Evolutionary conservation across 495 filamentous ascomycete species (phyloP).

Genomic region (Cenococcum geophilum): DNA sequence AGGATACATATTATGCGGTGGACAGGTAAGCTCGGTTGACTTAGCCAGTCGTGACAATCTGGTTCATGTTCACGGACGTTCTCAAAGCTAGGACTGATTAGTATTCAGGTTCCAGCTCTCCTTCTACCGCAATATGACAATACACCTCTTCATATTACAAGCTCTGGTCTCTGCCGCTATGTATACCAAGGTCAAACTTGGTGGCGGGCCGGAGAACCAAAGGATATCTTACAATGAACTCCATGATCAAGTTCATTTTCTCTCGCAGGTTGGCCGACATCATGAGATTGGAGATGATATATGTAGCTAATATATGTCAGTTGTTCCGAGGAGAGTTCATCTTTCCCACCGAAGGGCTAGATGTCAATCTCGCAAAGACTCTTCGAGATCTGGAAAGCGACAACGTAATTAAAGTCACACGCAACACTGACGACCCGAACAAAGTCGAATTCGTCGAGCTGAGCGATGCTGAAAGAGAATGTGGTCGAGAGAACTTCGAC

Average conservation of each 20-base stretch:
- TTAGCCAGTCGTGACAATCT: neutral
- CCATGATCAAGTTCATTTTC: conserved; percentile 71
- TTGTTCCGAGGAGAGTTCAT: conserved; percentile 97
- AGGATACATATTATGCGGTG: conserved; percentile 87
- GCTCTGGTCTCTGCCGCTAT: conserved; percentile 81
- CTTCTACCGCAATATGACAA: conserved; percentile 98
- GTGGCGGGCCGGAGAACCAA: conserved; percentile 74
- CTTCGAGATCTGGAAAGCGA: conserved; percentile 71
- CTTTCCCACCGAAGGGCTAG: conserved; percentile 79
- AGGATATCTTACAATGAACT: conserved; percentile 67
- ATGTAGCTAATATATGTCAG: conserved; percentile 30
- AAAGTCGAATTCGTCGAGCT: conserved; percentile 62
- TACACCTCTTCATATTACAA: conserved; percentile 92
- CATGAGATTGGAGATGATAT: neutral
- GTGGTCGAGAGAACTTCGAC: conserved; percentile 87
- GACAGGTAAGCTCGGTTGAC: conserved; percentile 49
- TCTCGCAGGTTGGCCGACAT: conserved; percentile 55
- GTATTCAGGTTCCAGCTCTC: conserved; percentile 70
- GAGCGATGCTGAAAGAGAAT: conserved; percentile 64
- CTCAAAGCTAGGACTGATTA: neutral
- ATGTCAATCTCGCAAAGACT: conserved; percentile 71
- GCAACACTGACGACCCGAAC: conserved; percentile 43
- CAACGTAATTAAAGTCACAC: conserved; percentile 64
- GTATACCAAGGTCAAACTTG: conserved; percentile 83
- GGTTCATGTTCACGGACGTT: neutral